Percentiles rank a stretch among this genome's conserved stretches.
Evolutionary conservation across 805 yeast species (phyloP).

Genomic region (Metschnikowia aberdeeniae): DNA sequence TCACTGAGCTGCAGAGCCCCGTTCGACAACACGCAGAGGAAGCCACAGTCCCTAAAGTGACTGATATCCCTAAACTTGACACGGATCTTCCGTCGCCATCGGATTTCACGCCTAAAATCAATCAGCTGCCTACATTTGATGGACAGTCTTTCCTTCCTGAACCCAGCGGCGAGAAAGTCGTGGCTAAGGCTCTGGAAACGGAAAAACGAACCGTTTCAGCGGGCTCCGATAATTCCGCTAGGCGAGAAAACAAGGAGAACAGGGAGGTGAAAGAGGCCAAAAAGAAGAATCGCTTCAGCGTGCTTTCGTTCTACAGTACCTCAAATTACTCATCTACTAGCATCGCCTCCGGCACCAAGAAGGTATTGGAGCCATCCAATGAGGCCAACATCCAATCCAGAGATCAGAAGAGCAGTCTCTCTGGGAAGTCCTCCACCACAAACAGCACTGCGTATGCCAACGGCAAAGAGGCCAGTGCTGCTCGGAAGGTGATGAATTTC

Average conservation of each 20-base stretch:
- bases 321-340: conserved; percentile 23
- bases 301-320: conserved; percentile 40
- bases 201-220: conserved; percentile 1
- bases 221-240: conserved; percentile 3
- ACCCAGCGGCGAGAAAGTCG: conserved; percentile 2
- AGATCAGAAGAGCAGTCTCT: conserved; percentile 27
- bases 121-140: conserved; percentile 29
- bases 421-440: conserved; percentile 26
- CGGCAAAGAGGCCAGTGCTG: conserved; percentile 64
- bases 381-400: conserved; percentile 11
- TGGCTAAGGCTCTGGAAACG: conserved; percentile 2
- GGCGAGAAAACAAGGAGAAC: conserved; percentile 14
- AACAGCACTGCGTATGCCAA: conserved; percentile 23
- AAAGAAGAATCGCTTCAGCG: conserved; percentile 40
- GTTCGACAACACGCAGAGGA: conserved; percentile 10
- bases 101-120: conserved; percentile 27
- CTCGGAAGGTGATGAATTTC: conserved; percentile 38
- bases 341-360: conserved; percentile 17
- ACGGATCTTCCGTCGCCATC: conserved; percentile 11
- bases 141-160: neutral
- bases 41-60: conserved; percentile 1
- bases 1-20: conserved; percentile 29
- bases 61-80: conserved; percentile 16
- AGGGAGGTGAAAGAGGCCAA: conserved; percentile 26
- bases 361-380: conserved; percentile 24